phyloP scores from a whole-genome alignment of 495 filamentous ascomycete species.

The Penicillium canariense region DNA sequence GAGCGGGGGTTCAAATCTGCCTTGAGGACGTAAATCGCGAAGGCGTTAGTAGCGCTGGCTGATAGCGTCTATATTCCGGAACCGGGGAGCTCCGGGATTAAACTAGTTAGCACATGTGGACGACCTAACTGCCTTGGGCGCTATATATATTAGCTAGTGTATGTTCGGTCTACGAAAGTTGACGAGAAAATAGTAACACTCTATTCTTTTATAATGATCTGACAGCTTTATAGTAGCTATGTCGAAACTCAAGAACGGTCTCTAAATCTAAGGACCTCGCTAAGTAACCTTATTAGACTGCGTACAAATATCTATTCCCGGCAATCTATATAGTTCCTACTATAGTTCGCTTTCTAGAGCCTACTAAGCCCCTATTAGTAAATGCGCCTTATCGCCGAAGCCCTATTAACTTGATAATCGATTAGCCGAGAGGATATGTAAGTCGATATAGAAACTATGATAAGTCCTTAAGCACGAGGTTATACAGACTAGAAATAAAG shows the following conservation, averaged over 20 bases:
- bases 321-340: neutral
- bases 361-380: neutral
- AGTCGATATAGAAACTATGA: neutral
- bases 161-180: neutral
- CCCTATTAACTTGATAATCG: neutral
- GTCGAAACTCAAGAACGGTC: constrained; percentile 2
- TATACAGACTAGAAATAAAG: neutral
- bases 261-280: neutral
- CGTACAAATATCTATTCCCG: neutral
- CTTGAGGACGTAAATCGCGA: neutral
- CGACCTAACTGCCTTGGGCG: neutral
- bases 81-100: neutral
- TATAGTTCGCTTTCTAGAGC: neutral
- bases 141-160: constrained; percentile 1
- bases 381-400: constrained; percentile 1
- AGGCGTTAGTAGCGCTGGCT: neutral
- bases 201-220: neutral
- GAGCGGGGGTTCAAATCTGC: constrained; percentile 1
- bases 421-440: neutral
- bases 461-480: neutral
- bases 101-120: neutral
- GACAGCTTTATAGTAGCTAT: neutral
- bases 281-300: neutral
- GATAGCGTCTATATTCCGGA: neutral
- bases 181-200: neutral